Conservation (phyloP, 306 rosid species). For the Cucumis hystrix region DNA sequence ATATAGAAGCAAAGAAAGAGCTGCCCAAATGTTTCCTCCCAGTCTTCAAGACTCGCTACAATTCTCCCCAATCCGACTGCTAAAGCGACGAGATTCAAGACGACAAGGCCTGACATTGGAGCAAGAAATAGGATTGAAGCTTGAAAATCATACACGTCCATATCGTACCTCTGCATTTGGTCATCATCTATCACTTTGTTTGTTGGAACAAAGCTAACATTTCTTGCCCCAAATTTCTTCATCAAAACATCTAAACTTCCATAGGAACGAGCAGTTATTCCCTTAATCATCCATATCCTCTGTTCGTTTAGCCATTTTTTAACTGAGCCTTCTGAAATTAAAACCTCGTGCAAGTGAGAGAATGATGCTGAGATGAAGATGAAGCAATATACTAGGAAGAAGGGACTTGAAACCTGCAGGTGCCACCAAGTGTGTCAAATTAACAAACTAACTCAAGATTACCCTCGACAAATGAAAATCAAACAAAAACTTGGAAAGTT, state of each 20-base stretch:
- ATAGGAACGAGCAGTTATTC: slow-evolving; percentile 13
- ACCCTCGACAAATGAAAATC: too few relatives aligned
- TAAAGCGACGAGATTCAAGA: slow-evolving; percentile 31
- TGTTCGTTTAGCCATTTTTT: slow-evolving; percentile 34
- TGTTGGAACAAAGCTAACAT: slow-evolving; percentile 46
- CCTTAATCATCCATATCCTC: slow-evolving; percentile 50
- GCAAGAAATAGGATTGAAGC: slow-evolving; percentile 34
- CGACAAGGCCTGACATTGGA: slow-evolving; percentile 37
- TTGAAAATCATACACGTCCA: slow-evolving; percentile 40
- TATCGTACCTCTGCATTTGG: slow-evolving; percentile 25
- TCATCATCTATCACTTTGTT: slow-evolving; percentile 39
- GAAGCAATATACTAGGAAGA: slow-evolving; percentile 21
- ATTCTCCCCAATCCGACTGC: not conserved
- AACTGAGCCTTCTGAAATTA: slow-evolving; percentile 31
- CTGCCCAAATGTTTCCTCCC: not conserved
- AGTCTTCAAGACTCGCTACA: too few relatives aligned
- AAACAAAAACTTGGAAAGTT: too few relatives aligned
- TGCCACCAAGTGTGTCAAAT: too few relatives aligned
- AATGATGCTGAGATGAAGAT: slow-evolving; percentile 23
- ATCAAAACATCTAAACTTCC: not conserved
- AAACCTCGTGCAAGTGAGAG: slow-evolving; percentile 29
- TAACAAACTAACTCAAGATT: too few relatives aligned
- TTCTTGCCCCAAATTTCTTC: slow-evolving; percentile 10
- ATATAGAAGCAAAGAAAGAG: not conserved
- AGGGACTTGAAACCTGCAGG: slow-evolving; percentile 37